Evolutionary conservation across 441 rosid species (phyloP), one percentile per base, ranked within the genome.

Genomic region (Rhodomyrtus psidioides): DNA sequence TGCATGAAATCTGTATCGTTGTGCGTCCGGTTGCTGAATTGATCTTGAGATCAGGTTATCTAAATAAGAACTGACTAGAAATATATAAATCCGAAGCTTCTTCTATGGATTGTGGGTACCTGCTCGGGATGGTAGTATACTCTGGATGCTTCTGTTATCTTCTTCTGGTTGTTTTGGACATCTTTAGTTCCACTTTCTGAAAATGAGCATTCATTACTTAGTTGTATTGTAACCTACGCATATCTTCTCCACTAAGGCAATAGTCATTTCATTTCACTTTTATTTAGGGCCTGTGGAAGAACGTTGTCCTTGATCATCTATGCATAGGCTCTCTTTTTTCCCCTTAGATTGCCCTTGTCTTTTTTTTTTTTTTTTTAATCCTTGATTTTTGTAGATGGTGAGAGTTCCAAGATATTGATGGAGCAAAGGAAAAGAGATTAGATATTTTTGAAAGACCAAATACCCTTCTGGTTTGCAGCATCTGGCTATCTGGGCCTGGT

Each of bases 401-500:
- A 93, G 93, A 89, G 86, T 82, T 95, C 95, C 81, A 86, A 89
- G 87, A 74, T 91, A 82, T 89, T 89, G 27, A 81, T 90, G 79
- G 96, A 94, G 84, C 92, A 93, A 91, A 95, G 88, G 89, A 92
- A 87, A 91, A 91, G 93, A 92, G 96, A 97, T 85, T 91, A 89
- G 85, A 88, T 95, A 83, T 97, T 97, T 89, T 86, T 97, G 57
- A 96, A 94, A 90, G 99, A 96, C 86, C 91, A 91, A 83, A 94
- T 94, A 89, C 96, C 99, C 24, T 84, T 92, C 53, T 96, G 95
- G 94, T 83, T 93, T 87, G 99, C 96, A 27, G 94, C 94, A 60
- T 90, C 96, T 85, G 99, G 96, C 42, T 96, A 96, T 89, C 93
- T 94, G 58, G 96, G 95, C 44, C 93, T 96, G 84, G 99, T 96